Evolutionary conservation across 352 stramenopile genomes (phyloP).

Genomic region (Chrysophaeum taylorii): DNA sequence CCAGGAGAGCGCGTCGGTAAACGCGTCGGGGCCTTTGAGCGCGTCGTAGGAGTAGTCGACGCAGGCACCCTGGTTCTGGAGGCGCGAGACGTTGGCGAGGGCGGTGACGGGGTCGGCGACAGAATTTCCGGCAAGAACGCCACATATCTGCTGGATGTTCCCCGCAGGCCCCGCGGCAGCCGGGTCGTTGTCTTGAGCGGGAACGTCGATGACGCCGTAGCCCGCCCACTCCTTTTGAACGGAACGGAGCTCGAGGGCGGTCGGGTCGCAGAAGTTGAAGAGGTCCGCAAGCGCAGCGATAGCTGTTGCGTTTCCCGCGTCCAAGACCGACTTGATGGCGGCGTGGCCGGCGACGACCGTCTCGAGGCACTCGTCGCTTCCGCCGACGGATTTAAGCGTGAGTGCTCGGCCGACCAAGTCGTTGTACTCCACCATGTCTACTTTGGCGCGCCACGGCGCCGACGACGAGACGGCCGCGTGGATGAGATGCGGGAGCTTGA

Average conservation of each 20-base stretch:
- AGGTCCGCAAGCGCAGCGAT: conserved; percentile 28
- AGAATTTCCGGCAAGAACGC: conserved; percentile 31
- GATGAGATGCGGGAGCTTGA: conserved; percentile 82
- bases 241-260: conserved; percentile 32
- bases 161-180: conserved; percentile 23
- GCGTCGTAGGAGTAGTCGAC: conserved; percentile 29
- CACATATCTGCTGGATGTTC: conserved; percentile 51
- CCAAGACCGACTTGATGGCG: conserved; percentile 25
- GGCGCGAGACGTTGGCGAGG: conserved; percentile 19
- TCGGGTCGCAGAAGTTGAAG: conserved; percentile 54
- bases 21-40: conserved; percentile 24
- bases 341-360: conserved; percentile 42
- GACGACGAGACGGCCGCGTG: conserved; percentile 76
- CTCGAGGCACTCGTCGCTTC: conserved; percentile 42
- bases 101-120: conserved; percentile 24
- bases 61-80: conserved; percentile 26
- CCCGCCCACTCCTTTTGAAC: conserved; percentile 48
- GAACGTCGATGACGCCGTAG: conserved; percentile 50
- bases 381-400: conserved; percentile 39
- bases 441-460: conserved; percentile 65
- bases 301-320: conserved; percentile 6
- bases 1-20: conserved; percentile 46
- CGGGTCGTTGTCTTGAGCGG: conserved; percentile 60
- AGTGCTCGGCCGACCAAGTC: conserved; percentile 44
- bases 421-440: conserved; percentile 52